A percentile compares a stretch with the other conserved stretches of the same genome.
These are phyloP conservation scores for Aspergillus sp. DNA, from an alignment of 2,329 filamentous ascomycete species.

Conservation along the genomic window DNA sequence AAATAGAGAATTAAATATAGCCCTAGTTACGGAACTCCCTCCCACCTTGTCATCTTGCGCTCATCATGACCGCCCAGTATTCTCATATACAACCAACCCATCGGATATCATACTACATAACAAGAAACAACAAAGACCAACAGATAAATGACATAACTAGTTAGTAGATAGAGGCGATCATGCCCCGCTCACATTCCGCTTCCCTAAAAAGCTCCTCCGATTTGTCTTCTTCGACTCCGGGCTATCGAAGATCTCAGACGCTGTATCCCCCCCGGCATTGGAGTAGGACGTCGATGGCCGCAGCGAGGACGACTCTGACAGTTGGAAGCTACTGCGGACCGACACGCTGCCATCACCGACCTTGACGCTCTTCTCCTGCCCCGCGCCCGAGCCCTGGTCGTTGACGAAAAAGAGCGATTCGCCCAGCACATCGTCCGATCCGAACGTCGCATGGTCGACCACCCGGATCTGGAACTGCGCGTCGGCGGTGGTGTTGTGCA, in stretches of 20 bases:
- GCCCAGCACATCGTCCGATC: conserved; percentile 73
- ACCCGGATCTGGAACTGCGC: conserved; percentile 78
- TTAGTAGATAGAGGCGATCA: conserved; percentile 7
- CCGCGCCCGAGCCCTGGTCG: conserved; percentile 57
- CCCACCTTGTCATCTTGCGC: too few species aligned
- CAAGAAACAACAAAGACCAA: not conserved
- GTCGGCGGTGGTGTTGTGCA: conserved; percentile 64
- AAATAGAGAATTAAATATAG: too few species aligned
- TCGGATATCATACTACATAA: conserved; percentile 9
- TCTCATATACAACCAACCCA: not conserved
- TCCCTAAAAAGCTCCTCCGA: conserved; percentile 41
- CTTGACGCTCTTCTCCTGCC: conserved; percentile 62
- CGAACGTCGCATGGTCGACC: conserved; percentile 77
- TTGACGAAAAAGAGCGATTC: conserved; percentile 88
- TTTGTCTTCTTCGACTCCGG: conserved; percentile 34
- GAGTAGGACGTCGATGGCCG: conserved; percentile 32
- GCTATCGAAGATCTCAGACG: conserved; percentile 26
- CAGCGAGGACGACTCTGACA: conserved; percentile 34
- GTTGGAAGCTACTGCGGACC: conserved; percentile 64
- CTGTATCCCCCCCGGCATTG: conserved; percentile 16
- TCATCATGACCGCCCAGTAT: conserved; percentile 1
- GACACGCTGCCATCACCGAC: conserved; percentile 66
- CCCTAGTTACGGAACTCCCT: too few species aligned
- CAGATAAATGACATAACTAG: conserved; percentile 1
- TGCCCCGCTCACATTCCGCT: conserved; percentile 32